Evolutionary conservation across 768 basidiomycete genomes (phyloP).

Genomic region (Hericium erinaceus): DNA sequence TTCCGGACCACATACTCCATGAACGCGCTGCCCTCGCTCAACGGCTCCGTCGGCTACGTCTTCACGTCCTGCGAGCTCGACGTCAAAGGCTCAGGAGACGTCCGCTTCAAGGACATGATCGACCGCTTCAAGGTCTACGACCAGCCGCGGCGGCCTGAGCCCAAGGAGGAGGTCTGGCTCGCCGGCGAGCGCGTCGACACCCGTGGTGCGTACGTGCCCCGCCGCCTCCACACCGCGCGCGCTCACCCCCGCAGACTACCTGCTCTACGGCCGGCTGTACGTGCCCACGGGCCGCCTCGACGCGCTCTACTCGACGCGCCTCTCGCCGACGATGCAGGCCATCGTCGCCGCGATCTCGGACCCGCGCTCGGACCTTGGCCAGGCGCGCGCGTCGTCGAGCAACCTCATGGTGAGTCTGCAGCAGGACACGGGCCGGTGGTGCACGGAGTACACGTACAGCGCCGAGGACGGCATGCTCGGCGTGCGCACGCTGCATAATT

Average conservation of each 20-base stretch:
- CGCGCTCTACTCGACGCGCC: slow-evolving; percentile 77
- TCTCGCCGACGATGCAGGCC: slow-evolving; percentile 71
- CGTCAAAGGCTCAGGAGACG: slow-evolving; percentile 57
- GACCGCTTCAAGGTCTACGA: slow-evolving; percentile 83
- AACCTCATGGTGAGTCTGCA: slow-evolving; percentile 80
- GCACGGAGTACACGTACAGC: slow-evolving; percentile 90
- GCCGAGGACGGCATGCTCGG: slow-evolving; percentile 95
- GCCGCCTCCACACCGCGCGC: slow-evolving; percentile 12
- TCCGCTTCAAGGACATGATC: slow-evolving; percentile 81
- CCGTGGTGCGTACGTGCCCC: slow-evolving; percentile 44
- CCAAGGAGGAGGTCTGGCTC: slow-evolving; percentile 71
- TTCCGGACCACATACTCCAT: slow-evolving; percentile 91
- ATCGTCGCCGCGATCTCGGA: slow-evolving; percentile 84
- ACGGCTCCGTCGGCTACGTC: slow-evolving; percentile 89
- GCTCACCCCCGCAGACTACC: slow-evolving; percentile 55
- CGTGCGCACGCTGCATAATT: slow-evolving; percentile 81
- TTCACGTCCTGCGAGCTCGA: slow-evolving; percentile 83
- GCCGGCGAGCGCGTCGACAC: slow-evolving; percentile 71
- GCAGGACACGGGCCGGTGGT: slow-evolving; percentile 89
- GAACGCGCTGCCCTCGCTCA: slow-evolving; percentile 86
- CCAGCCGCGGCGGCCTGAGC: slow-evolving; percentile 71
- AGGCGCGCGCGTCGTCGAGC: slow-evolving; percentile 33
- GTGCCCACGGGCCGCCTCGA: slow-evolving; percentile 84
- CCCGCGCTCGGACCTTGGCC: slow-evolving; percentile 43
- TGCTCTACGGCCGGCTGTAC: slow-evolving; percentile 87